These are phyloP conservation scores for Phytophthora sp. DNA, from an alignment of 352 stramenopile species.

Conservation along the genomic window DNA sequence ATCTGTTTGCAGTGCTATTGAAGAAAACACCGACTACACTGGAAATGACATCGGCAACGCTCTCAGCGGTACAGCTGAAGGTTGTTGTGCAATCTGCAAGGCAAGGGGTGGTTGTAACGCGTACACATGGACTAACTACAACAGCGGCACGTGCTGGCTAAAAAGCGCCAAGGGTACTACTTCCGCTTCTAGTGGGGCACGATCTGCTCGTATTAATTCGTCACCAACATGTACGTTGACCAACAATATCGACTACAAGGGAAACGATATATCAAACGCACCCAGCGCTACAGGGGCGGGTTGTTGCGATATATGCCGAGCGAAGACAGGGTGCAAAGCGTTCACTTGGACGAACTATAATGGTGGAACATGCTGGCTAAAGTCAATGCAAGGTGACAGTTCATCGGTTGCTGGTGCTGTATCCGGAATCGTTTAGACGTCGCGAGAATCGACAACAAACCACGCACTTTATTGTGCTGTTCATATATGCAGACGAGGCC, in stretches of 20 bases:
- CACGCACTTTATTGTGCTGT: background rate
- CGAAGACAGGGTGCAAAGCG: conserved; percentile 34
- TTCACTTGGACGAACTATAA: conserved; percentile 64
- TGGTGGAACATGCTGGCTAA: conserved; percentile 66
- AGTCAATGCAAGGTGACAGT: conserved; percentile 29
- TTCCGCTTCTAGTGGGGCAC: conserved; percentile 7
- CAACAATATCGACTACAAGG: conserved; percentile 40
- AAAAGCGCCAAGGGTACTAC: conserved; percentile 46
- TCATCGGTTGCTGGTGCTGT: conserved; percentile 25
- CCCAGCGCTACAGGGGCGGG: conserved; percentile 18
- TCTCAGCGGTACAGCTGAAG: conserved; percentile 13
- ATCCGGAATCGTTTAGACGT: conserved; percentile 35
- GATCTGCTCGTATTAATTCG: conserved; percentile 20
- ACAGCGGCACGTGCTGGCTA: conserved; percentile 62
- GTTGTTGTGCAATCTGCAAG: conserved; percentile 36
- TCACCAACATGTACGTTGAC: conserved; percentile 30
- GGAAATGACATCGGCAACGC: conserved; percentile 30
- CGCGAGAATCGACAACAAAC: too few species aligned
- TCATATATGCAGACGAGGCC: background rate
- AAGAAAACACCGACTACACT: conserved; percentile 41
- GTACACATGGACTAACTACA: conserved; percentile 58
- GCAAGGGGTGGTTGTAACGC: conserved; percentile 32
- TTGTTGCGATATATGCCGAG: conserved; percentile 38
- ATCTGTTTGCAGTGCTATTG: conserved; percentile 28
- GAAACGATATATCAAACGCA: conserved; percentile 42